A percentile compares a stretch with the other conserved stretches of the same genome.
These are phyloP conservation scores for Dictyostelium intermedium DNA, from an alignment of 78 protist genomes.

Conservation along the genomic window DNA sequence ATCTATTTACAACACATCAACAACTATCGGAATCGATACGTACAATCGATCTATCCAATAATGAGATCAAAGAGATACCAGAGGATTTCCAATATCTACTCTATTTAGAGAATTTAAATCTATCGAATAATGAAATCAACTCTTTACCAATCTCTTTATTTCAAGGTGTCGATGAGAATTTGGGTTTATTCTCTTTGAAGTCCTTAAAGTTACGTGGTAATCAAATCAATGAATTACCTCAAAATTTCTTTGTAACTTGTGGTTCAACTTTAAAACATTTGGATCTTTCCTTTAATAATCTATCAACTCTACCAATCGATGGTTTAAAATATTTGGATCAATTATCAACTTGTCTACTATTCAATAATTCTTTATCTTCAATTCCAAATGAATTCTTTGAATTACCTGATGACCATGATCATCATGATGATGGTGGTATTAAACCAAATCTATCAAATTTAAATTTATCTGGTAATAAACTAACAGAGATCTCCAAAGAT, in stretches of 20 bases:
- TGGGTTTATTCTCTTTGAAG: conserved; percentile 14
- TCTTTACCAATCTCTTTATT: not conserved
- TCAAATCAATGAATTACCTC: not conserved
- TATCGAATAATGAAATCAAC: not conserved
- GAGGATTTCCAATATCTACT: not conserved
- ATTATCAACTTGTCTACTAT: conserved; percentile 14
- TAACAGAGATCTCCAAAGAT: not conserved
- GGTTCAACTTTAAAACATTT: not conserved
- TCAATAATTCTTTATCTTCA: not conserved
- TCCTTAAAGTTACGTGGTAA: conserved; percentile 23
- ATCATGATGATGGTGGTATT: not conserved
- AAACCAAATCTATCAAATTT: conserved; percentile 18
- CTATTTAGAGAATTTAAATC: conserved; percentile 10
- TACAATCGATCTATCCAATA: conserved; percentile 28
- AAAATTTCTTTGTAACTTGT: not conserved
- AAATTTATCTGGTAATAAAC: conserved; percentile 38
- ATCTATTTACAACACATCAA: not conserved
- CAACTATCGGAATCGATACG: not conserved
- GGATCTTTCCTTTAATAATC: conserved; percentile 36
- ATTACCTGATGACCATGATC: not conserved
- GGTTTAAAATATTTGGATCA: not conserved
- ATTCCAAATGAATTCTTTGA: conserved; percentile 12
- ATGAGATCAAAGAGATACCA: conserved; percentile 10
- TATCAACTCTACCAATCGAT: not conserved
- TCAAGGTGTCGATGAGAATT: not conserved